Evolutionary conservation across 140 eudicot genomes (phyloP).

Genomic region (Anethum foeniculum): DNA sequence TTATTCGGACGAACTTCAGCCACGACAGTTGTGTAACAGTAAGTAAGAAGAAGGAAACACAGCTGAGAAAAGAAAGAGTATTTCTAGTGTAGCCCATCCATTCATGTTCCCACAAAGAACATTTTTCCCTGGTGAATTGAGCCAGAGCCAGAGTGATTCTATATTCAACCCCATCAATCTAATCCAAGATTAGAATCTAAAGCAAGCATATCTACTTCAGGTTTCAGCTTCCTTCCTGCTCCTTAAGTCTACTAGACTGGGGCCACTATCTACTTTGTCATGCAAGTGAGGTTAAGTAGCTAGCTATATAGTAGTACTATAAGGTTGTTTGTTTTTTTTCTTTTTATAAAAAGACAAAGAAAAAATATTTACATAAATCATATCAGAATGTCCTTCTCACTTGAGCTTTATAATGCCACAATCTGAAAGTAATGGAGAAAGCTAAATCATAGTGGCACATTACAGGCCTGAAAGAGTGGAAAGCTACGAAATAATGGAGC

Average conservation of each 20-base stretch:
- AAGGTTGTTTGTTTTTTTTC: not conserved
- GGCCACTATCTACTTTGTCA: conserved; percentile 17
- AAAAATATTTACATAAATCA: conserved; percentile 5
- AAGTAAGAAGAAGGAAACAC: not conserved
- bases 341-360: not conserved
- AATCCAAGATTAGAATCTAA: conserved; percentile 19
- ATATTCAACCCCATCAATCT: conserved; percentile 27
- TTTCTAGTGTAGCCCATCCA: conserved; percentile 30
- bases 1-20: not conserved
- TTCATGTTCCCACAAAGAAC: conserved; percentile 32
- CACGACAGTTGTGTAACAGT: conserved; percentile 17
- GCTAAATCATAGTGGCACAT: not conserved
- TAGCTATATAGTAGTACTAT: not conserved
- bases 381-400: conserved; percentile 11
- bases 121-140: conserved; percentile 2
- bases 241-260: conserved; percentile 20
- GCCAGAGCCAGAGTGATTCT: conserved; percentile 6
- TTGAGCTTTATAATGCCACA: conserved; percentile 6
- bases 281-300: not conserved
- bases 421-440: not conserved
- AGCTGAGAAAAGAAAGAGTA: conserved; percentile 1
- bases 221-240: conserved; percentile 20
- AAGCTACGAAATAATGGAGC: conserved; percentile 30
- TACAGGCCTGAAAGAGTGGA: not conserved
- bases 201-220: conserved; percentile 20